These are phyloP conservation scores for Marasmius oreades DNA, from an alignment of 1,284 basidiomycete genomes.

Conservation along the genomic window DNA sequence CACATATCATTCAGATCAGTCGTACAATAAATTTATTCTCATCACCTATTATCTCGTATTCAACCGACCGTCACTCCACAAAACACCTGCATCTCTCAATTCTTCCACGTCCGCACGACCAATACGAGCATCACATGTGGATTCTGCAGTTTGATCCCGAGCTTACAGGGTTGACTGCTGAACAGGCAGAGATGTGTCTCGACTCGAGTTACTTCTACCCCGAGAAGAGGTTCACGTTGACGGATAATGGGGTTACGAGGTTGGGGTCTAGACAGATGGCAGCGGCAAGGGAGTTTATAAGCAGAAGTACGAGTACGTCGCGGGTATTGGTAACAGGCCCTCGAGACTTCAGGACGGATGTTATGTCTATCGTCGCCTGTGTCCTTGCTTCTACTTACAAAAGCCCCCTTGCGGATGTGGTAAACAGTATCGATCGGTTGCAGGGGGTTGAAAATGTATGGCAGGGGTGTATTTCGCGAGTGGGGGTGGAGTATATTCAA, in stretches of 20 bases:
- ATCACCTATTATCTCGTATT: not conserved
- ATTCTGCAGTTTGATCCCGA: not conserved
- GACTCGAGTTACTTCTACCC: not conserved
- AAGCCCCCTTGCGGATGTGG: not conserved
- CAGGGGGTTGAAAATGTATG: conserved; percentile 5
- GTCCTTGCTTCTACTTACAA: conserved; percentile 4
- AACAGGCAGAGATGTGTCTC: not conserved
- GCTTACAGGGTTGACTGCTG: not conserved
- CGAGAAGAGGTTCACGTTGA: not conserved
- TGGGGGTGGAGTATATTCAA: conserved; percentile 8
- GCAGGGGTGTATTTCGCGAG: conserved; percentile 6
- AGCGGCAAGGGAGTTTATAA: conserved; percentile 8
- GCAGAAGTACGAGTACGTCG: not conserved
- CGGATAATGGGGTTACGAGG: conserved; percentile 5
- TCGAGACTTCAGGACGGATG: conserved; percentile 13
- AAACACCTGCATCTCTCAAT: not conserved
- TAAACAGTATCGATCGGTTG: conserved; percentile 4
- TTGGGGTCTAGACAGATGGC: conserved; percentile 7
- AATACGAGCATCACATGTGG: conserved; percentile 4
- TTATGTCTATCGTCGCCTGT: conserved; percentile 8
- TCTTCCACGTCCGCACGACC: not conserved
- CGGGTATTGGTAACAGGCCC: conserved; percentile 11
- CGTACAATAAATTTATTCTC: not conserved
- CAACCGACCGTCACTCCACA: not conserved
- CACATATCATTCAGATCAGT: conserved; percentile 5